Base-by-base conservation (phyloP, 2,329 filamentous ascomycete species). In the Ophiostoma perfectum region DNA sequence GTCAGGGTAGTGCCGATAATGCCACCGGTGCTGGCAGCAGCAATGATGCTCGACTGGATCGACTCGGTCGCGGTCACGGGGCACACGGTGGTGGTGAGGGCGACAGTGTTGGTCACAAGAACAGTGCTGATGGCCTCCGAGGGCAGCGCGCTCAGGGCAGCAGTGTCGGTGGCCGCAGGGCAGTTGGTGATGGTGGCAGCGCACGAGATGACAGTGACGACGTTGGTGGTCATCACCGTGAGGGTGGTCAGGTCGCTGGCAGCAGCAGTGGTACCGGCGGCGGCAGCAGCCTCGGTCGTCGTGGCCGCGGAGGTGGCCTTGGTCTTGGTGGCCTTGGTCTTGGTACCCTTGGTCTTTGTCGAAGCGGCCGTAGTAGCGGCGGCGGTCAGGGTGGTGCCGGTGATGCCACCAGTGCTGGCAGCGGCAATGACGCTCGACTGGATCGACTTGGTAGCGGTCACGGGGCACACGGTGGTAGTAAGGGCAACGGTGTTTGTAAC, bases 401-500 rank as follows among this genome's bases (percentile, higher is more conserved):
- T 75, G 72, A 77, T 77, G 67, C 76, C 70, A 70, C 75, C 77
- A 63, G 75, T 71, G 55, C 75, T 75, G 66, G 74, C 74, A 3
- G 71, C 72, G 4, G 70, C 74, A 38, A 77, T 70, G 63, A 80
- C 70, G 73, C 77, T 76, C 7, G 78, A 78, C 38, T 78, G 75
- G 75, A 79, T 78, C 69, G 77, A 75, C 12, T 72, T 70, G n/a
- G 77, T 78, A 5, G 76, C 78, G 2, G 77, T 76, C 52, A 81
- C 78, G 66, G 80, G 80, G 78, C 80, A 81, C 69, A 80, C 74
- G 60, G 78, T 78, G 64, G 77, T 78, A 66, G 77, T 76, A n/a
- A 81, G 72, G 39, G 76, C 71, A 66, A 80, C 71, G 14, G 76
- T 78, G 69, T 79, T 75, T 12, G 79, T 81, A 44, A 81, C 78